phyloP scores from a whole-genome alignment of 1,139 yeast species.

The Tardiomyces blankii region DNA sequence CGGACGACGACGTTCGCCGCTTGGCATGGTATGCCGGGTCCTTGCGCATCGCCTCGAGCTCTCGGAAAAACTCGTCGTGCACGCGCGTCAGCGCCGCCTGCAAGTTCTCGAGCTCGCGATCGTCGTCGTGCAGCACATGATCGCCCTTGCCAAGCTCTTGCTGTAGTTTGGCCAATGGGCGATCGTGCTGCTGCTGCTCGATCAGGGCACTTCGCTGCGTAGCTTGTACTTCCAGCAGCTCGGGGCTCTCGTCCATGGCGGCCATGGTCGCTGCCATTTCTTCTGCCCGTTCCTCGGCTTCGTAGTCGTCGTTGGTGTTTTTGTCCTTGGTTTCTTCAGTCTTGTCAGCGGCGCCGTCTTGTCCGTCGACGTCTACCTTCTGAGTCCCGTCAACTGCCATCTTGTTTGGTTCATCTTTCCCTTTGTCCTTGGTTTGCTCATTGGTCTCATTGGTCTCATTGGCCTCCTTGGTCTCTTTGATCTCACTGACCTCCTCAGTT shows the following conservation, averaged over 20 bases:
- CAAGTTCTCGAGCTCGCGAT: conserved; percentile 58
- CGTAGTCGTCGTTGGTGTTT: neutral
- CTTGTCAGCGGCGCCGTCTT: too few species aligned
- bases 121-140: conserved; percentile 66
- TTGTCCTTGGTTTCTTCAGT: conserved; percentile 10
- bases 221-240: neutral
- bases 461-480: conserved; percentile 19
- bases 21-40: conserved; percentile 3
- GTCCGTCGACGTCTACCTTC: too few species aligned
- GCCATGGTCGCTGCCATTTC: conserved; percentile 1
- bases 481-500: conserved; percentile 5
- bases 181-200: conserved; percentile 56
- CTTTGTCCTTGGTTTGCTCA: too few species aligned
- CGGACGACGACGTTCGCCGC: conserved; percentile 1
- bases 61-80: conserved; percentile 54
- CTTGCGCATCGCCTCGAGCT: conserved; percentile 22
- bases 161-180: conserved; percentile 80
- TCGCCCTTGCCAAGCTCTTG: conserved; percentile 26
- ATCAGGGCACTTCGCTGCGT: conserved; percentile 32
- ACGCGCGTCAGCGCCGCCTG: conserved; percentile 51
- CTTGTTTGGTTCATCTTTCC: too few species aligned
- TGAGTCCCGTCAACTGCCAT: too few species aligned
- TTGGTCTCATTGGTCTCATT: neutral
- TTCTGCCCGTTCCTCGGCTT: conserved; percentile 1
- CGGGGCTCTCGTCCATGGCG: conserved; percentile 1